Percentiles rank a stretch among this genome's conserved stretches.
phyloP scores from a whole-genome alignment of 2,329 filamentous ascomycete genomes.

The Fusarium proliferatum region DNA sequence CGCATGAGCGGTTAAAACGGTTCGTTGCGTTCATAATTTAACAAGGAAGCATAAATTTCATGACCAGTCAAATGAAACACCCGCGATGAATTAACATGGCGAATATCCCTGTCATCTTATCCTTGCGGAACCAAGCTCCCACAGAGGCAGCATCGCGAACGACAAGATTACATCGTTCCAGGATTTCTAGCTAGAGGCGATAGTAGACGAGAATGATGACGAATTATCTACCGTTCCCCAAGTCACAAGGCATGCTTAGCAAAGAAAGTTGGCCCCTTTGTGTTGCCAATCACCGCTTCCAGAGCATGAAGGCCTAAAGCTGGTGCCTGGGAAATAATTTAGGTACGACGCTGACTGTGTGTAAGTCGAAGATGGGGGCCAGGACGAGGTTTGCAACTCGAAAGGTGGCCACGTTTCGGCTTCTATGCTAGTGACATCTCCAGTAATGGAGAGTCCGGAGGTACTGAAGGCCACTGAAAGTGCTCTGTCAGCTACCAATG shows the following conservation, averaged over 20 bases:
- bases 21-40: neutral
- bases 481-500: no score
- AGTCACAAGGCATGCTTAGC: constrained; percentile 32
- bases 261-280: constrained; percentile 24
- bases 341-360: constrained; percentile 36
- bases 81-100: neutral
- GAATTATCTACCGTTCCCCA: constrained; percentile 21
- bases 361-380: constrained; percentile 35
- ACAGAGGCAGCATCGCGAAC: constrained; percentile 1
- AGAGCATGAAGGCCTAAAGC: constrained; percentile 26
- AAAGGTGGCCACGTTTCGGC: neutral
- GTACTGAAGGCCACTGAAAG: neutral
- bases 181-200: constrained; percentile 3
- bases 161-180: neutral
- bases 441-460: neutral
- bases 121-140: constrained; percentile 6
- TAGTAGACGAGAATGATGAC: constrained; percentile 27
- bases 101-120: neutral
- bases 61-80: neutral
- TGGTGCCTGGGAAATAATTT: constrained; percentile 29
- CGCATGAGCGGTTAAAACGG: neutral
- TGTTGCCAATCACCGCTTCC: constrained; percentile 30
- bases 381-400: neutral
- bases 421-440: neutral
- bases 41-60: neutral